Evolutionary conservation across 2,329 filamentous ascomycete species (phyloP).

Genomic region (Delphinella strobiligena): DNA sequence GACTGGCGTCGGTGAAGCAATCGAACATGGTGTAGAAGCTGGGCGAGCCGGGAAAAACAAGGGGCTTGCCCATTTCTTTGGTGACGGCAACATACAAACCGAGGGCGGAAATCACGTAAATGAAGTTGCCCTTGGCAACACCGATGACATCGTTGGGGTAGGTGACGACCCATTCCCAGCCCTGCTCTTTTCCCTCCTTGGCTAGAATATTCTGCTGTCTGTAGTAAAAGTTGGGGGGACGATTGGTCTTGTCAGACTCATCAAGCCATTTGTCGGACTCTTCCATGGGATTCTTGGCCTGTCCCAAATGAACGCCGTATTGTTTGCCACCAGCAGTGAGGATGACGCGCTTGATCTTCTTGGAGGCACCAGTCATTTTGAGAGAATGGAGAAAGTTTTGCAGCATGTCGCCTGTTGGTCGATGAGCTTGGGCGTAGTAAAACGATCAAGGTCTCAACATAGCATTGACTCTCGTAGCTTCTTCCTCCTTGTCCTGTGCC

Average conservation of each 20-base stretch:
- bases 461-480: constrained; percentile 26
- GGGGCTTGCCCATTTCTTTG: constrained; percentile 17
- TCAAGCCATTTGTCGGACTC: constrained; percentile 36
- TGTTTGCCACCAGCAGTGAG: constrained; percentile 40
- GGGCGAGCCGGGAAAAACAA: constrained; percentile 19
- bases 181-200: constrained; percentile 17
- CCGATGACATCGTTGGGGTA: constrained; percentile 36
- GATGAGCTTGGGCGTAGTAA: no score
- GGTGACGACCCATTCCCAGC: constrained; percentile 31
- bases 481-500: constrained; percentile 23
- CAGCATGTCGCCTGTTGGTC: constrained; percentile 32
- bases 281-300: constrained; percentile 34
- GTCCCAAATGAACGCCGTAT: constrained; percentile 41
- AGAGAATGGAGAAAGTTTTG: constrained; percentile 37
- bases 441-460: background rate
- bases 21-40: constrained; percentile 21
- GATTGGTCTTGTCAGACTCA: constrained; percentile 17
- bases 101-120: constrained; percentile 21
- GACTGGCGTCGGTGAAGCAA: constrained; percentile 15
- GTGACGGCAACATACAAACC: constrained; percentile 19
- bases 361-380: constrained; percentile 28
- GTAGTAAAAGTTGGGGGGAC: constrained; percentile 41
- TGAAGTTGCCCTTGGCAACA: constrained; percentile 26
- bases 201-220: constrained; percentile 34
- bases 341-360: constrained; percentile 35